These are phyloP conservation scores for Pezicula radicicola DNA, from an alignment of 2,329 filamentous ascomycete genomes.

Conservation along the genomic window DNA sequence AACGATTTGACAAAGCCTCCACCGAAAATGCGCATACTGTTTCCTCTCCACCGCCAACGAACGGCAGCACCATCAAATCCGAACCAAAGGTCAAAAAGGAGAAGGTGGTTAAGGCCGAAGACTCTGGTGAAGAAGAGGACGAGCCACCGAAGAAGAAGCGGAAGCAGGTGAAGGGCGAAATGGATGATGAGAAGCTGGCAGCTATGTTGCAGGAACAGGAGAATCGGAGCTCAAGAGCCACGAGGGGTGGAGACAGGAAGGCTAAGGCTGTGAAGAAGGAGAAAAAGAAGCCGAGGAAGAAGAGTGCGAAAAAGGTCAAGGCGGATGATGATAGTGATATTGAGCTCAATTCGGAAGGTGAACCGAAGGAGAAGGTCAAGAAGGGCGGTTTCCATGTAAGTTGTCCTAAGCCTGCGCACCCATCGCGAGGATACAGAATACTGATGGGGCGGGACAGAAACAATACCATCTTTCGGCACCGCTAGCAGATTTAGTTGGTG, in stretches of 20 bases:
- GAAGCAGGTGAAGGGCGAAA: constrained; percentile 55
- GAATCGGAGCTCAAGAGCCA: constrained; percentile 69
- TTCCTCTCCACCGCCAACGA: constrained; percentile 12
- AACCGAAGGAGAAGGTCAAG: constrained; percentile 65
- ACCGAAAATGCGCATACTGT: constrained; percentile 5
- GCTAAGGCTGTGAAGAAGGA: constrained; percentile 48
- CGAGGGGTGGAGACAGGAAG: constrained; percentile 66
- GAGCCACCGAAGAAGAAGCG: constrained; percentile 56
- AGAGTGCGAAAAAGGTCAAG: constrained; percentile 72
- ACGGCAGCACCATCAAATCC: constrained; percentile 10
- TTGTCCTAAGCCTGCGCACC: constrained; percentile 26
- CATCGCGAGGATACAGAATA: not conserved
- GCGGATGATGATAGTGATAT: constrained; percentile 73
- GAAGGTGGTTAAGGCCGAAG: constrained; percentile 11
- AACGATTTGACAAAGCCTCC: constrained; percentile 48
- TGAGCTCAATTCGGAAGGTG: constrained; percentile 41
- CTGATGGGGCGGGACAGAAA: constrained; percentile 43
- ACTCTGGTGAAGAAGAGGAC: constrained; percentile 35
- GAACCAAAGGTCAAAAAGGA: constrained; percentile 17
- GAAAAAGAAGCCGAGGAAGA: constrained; percentile 65
- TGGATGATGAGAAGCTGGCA: constrained; percentile 84
- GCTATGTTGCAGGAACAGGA: constrained; percentile 90
- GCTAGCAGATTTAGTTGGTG: constrained; percentile 67
- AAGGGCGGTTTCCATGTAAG: constrained; percentile 87
- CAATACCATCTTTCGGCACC: constrained; percentile 71